Evolutionary conservation across 2,329 filamentous ascomycete genomes (phyloP).

Genomic region (Calonectria leucothoes): DNA sequence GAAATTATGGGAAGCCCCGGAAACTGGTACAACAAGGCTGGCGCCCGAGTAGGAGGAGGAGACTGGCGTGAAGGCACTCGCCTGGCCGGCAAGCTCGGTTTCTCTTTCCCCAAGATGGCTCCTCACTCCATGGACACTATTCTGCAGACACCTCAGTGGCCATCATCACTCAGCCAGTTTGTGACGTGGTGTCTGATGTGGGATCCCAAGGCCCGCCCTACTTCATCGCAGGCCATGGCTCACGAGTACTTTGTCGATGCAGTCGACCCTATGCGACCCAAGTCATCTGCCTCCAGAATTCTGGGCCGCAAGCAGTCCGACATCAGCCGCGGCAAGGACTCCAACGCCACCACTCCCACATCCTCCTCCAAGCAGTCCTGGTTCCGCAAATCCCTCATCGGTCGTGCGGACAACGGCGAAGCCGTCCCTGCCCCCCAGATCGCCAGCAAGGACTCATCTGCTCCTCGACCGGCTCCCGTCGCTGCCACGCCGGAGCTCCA

Average conservation of each 20-base stretch:
- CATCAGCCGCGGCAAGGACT: constrained; percentile 76
- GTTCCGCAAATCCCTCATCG: constrained; percentile 96
- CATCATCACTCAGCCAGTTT: constrained; percentile 85
- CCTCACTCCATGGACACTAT: constrained; percentile 97
- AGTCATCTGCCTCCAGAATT: constrained; percentile 86
- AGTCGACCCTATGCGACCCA: constrained; percentile 90
- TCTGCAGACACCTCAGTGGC: constrained; percentile 91
- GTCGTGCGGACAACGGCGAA: constrained; percentile 77
- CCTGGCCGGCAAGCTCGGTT: constrained; percentile 94
- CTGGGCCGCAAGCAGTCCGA: constrained; percentile 93
- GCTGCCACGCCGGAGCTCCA: constrained; percentile 54
- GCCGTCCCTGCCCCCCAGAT: constrained; percentile 61
- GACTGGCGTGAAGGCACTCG: constrained; percentile 97
- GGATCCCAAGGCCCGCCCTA: constrained; percentile 93
- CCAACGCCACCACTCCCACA: constrained; percentile 64
- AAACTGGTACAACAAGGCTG: constrained; percentile 96
- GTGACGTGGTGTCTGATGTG: constrained; percentile 99
- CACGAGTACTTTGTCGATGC: constrained; percentile 97
- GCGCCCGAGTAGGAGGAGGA: constrained; percentile 87
- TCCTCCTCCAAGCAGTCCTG: constrained; percentile 89
- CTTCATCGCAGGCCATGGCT: constrained; percentile 90
- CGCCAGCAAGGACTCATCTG: constrained; percentile 58
- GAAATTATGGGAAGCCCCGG: constrained; percentile 99
- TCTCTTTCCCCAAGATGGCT: constrained; percentile 99
- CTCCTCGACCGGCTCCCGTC: constrained; percentile 58